Percentiles rank a stretch among this genome's conserved stretches.
Conservation (phyloP, 495 filamentous ascomycete species). For the Aspergillus kassunensis region DNA sequence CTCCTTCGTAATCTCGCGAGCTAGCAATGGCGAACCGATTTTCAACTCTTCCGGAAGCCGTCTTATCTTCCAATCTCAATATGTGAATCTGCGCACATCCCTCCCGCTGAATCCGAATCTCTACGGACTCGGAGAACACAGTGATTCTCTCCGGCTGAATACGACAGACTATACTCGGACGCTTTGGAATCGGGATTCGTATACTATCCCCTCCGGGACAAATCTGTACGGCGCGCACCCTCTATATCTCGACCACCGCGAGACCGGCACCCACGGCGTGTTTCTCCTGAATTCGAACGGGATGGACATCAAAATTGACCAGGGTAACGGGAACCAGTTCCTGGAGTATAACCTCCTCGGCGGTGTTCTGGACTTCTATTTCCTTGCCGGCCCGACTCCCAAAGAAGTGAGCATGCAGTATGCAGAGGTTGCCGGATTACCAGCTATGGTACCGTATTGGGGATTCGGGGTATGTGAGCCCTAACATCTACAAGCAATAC, state of each 20-base stretch:
- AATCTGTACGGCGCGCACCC: constrained; percentile 84
- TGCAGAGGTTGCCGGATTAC: constrained; percentile 59
- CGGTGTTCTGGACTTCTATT: constrained; percentile 81
- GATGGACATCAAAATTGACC: constrained; percentile 81
- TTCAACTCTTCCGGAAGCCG: constrained; percentile 69
- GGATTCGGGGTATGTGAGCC: constrained; percentile 56
- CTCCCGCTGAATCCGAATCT: constrained; percentile 64
- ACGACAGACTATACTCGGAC: constrained; percentile 74
- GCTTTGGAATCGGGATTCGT: constrained; percentile 74
- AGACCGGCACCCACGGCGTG: constrained; percentile 69
- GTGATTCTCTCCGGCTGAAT: constrained; percentile 67
- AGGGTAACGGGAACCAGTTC: constrained; percentile 59
- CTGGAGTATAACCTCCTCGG: constrained; percentile 84
- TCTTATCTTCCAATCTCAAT: constrained; percentile 77
- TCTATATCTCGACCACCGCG: constrained; percentile 75
- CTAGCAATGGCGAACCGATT: constrained; percentile 55
- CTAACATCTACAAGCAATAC: neutral
- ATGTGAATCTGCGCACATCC: constrained; percentile 65
- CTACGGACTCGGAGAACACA: constrained; percentile 79
- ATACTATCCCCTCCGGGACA: constrained; percentile 56
- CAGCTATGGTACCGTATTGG: constrained; percentile 84
- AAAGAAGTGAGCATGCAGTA: constrained; percentile 73
- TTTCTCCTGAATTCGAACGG: constrained; percentile 80
- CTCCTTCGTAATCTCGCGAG: constrained; percentile 60
- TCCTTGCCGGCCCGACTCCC: constrained; percentile 69